Evolutionary conservation across 2,329 filamentous ascomycete species (phyloP), one percentile per base, ranked within the genome.

Genomic region (Paecilomyces sp.): DNA sequence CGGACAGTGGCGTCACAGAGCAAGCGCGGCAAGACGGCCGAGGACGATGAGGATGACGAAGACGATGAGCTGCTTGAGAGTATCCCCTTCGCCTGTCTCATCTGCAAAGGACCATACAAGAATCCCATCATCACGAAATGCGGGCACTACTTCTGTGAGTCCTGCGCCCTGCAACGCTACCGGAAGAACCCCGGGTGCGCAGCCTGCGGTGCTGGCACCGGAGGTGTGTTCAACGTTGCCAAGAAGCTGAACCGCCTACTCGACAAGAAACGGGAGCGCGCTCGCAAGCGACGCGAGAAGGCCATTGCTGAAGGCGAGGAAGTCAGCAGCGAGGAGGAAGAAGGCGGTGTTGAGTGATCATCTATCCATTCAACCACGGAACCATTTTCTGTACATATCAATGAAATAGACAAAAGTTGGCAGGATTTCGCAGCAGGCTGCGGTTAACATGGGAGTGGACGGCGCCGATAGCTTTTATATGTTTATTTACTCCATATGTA

Each of bases 81-180:
- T 67, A 96, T 96, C 24, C 92, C 92, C 0, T 96, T 96, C 71
- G 90, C 86, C 1, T 97, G 92, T 74, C 85, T 96, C 64, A 91
- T 96, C 62, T 97, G 92, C 80, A 86, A 88, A 67, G 83, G 86
- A 41, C 76, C 86, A 1, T 97, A 96, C 76, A 88, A 86, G 67
- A 82, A 85, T 60, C 93, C 94, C 0, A 84, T 97, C 12, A 79
- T 93, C 25, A 97, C 94, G 12, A 89, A 91, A 65, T 99, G 94
- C 66, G 90, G 91, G 0, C 94, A 99, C 74, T 97, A 97, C 74
- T 97, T 97, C 71, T 99, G 94, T 72, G 90, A 97, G 74, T 81
- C 83, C 1, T 99, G 94, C 74, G 94, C 94, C 28, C 79, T 97
- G 67, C 86, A 90, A 71, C 79, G 92, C 64, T 97, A 97, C 72